Base-by-base conservation (phyloP, 2,329 filamentous ascomycete genomes). In the Calycina marina region DNA sequence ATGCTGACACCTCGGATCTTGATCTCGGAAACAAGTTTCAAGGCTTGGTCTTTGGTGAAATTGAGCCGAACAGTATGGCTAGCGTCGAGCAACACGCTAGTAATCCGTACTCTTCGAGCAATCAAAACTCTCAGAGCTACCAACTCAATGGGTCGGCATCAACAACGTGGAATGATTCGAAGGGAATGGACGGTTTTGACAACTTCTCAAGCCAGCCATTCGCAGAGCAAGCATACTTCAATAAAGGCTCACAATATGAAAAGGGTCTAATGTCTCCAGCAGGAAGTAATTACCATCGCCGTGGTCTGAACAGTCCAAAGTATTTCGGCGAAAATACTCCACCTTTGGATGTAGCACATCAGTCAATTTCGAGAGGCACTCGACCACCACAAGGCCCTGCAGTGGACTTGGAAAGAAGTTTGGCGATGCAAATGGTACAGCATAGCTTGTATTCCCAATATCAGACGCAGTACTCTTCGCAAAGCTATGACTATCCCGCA, bases 401-500 rank as follows among this genome's bases (percentile, higher is more conserved):
- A 2, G 38, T 28, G 28, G 45, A 52, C 13, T 28, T 53, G 24
- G 45, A 51, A 15, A 39, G 47, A 16, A 42, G 48, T 33, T 38
- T 51, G 18, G 47, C 50, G 31, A 33, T 48, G 9, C 44, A 47
- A 14, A 41, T 43, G 29, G 34, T 38, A 13, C 48, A 49, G 26
- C 45, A 48, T 28, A 62, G 56, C 37, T 32, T 53, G 25, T 63
- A 59, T 35, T 42, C 47, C 14, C 39, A 47, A 3, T 56, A 58
- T 30, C 41, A 56, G 17, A 52, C 54, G 3, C 56, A 57, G 20
- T 65, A 59, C 40, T 38, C 48, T 42, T 42, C 56, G 36, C 41
- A 51, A 15, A 25, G 42, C 18, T 61, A 55, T 48, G 61, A 59
- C 24, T 64, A 53, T 39, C 50, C 42, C 32, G 54, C 44, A 6